phyloP scores from a whole-genome alignment of 345 rosid species.

The Melaleuca quinquenervia region DNA sequence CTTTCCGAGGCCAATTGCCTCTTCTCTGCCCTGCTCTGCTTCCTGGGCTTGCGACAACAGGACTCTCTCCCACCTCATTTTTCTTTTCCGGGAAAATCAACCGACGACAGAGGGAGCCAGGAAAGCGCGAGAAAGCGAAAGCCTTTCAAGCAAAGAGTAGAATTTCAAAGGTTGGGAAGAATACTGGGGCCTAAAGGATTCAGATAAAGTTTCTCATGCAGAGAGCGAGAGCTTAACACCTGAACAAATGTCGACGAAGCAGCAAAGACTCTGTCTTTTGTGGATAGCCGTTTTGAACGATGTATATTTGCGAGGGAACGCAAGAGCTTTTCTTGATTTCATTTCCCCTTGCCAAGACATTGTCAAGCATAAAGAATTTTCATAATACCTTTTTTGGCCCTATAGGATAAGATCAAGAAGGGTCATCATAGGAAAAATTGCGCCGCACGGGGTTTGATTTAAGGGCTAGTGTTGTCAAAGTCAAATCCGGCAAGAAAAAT shows the following conservation, averaged over 20 bases:
- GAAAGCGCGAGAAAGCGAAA: neutral
- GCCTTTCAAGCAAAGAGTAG: neutral
- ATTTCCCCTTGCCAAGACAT: neutral
- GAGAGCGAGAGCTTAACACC: neutral
- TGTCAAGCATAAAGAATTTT: neutral
- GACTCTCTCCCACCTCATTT: slow-evolving; percentile 73
- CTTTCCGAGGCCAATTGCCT: slow-evolving; percentile 54
- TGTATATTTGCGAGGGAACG: neutral
- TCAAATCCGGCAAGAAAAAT: no score
- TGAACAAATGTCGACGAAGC: neutral
- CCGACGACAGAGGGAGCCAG: neutral
- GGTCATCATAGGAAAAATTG: no score
- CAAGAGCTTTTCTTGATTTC: neutral
- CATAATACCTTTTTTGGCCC: neutral
- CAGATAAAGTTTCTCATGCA: neutral
- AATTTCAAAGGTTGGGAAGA: neutral
- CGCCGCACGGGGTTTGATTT: no score
- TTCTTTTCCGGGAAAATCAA: neutral
- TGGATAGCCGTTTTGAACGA: neutral
- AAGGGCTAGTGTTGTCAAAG: no score
- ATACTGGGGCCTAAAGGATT: neutral
- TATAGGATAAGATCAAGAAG: no score
- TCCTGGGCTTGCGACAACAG: slow-evolving; percentile 12
- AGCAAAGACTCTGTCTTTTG: neutral
- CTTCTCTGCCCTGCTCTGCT: slow-evolving; percentile 8